These are phyloP conservation scores for Trypanosoma caninum DNA, from an alignment of 208 protist genomes.

Conservation along the genomic window DNA sequence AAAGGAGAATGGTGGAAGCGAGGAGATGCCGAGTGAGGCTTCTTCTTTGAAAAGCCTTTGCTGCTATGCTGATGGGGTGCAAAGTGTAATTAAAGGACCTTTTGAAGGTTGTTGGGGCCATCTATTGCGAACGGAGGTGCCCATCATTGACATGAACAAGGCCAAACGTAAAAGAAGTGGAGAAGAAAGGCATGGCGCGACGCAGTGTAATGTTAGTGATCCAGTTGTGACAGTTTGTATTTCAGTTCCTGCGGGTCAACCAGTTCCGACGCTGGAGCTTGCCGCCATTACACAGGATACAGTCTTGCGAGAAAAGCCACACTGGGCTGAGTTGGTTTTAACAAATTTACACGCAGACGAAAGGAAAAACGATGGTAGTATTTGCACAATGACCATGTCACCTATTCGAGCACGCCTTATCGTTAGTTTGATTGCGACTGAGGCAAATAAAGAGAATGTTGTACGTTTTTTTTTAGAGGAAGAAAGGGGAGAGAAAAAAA, in stretches of 20 bases:
- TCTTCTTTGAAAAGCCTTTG: too few species aligned
- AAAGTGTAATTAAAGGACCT: conserved; percentile 16
- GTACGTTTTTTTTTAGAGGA: too few species aligned
- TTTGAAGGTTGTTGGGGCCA: conserved; percentile 35
- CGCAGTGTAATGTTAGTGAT: background rate
- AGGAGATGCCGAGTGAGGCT: too few species aligned
- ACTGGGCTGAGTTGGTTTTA: background rate
- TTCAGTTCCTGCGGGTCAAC: background rate
- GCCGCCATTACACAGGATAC: background rate
- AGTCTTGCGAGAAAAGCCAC: background rate
- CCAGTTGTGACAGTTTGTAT: background rate
- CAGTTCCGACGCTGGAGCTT: conserved; percentile 8
- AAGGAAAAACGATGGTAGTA: background rate
- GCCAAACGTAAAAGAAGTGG: background rate
- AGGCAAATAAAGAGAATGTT: too few species aligned
- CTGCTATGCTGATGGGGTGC: background rate
- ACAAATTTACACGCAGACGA: background rate
- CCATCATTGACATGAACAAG: background rate
- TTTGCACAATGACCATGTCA: background rate
- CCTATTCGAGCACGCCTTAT: background rate
- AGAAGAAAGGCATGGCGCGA: too few species aligned
- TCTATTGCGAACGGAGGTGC: conserved; percentile 15
- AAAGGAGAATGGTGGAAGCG: too few species aligned
- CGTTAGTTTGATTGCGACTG: background rate
- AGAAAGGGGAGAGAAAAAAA: background rate